phyloP scores from a whole-genome alignment of 148 eudicot species.

The Heliosperma pusillum region DNA sequence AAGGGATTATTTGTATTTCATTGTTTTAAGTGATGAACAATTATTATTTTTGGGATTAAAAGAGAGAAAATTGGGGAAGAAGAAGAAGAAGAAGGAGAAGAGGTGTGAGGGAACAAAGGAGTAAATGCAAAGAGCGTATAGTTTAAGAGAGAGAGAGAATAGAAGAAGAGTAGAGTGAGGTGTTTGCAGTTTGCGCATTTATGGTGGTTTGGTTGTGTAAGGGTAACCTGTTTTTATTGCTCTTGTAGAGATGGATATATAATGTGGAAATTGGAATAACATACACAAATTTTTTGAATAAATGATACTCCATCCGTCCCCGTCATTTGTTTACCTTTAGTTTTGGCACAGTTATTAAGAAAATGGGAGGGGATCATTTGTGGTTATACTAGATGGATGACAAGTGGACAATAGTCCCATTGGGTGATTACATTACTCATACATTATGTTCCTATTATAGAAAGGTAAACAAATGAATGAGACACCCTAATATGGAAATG shows the following conservation, averaged over 20 bases:
- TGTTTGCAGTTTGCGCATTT: constrained; percentile 34
- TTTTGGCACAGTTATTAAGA: too few relatives aligned
- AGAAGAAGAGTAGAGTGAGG: constrained; percentile 13
- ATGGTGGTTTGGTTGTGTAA: constrained; percentile 32
- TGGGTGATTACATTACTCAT: too few relatives aligned
- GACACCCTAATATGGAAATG: too few relatives aligned
- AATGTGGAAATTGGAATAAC: neutral
- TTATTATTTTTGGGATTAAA: neutral
- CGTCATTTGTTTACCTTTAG: too few relatives aligned
- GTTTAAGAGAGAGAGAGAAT: constrained; percentile 18
- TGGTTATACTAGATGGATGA: too few relatives aligned
- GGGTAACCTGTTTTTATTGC: constrained; percentile 24
- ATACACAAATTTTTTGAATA: neutral
- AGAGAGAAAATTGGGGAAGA: neutral
- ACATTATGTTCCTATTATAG: too few relatives aligned
- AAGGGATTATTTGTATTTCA: neutral
- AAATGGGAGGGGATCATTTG: too few relatives aligned
- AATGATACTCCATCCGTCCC: too few relatives aligned
- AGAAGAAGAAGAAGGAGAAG: constrained; percentile 1
- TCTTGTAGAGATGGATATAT: neutral
- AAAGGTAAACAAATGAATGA: too few relatives aligned
- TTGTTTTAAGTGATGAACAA: neutral
- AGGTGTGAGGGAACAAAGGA: constrained; percentile 32
- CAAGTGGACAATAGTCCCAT: too few relatives aligned
- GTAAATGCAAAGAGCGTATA: constrained; percentile 42